Evolutionary conservation across 257 asterid genomes (phyloP), one percentile per base, ranked within the genome.

Genomic region (Ilex asprella): DNA sequence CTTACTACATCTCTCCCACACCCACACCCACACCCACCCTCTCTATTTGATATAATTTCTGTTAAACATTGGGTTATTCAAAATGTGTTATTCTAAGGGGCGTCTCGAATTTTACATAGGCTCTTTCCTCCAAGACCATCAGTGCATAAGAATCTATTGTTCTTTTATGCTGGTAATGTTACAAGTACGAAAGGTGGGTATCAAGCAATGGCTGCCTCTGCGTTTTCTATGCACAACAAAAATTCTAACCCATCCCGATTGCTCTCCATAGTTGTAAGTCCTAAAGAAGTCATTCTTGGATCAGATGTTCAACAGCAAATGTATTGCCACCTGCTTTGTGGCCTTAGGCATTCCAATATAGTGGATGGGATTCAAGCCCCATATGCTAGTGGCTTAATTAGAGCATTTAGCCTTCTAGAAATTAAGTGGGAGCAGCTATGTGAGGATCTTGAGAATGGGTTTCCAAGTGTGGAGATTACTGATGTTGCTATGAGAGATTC

Each of bases 331-430:
- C 73, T 68, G 15, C 67, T 61, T 1, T 68, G 73, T 16, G 67
- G 73, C 50, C 59, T 68, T 2, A 61, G 29, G 51, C 6, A 61
- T 13, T 55, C 16, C 16, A 56, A 68, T 44, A 16, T 29, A 1
- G 44, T 68, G 30, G 68, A 62, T 55, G 62, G 67, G 39, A 56
- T 61, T 68, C 65, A 63, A 54, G 67, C 73, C 4, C 73, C 73
- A 0, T 68, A 68, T 15, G 73, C 73, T 55, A 56, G 60, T 44
- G 73, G 73, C 30, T 44, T 68, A 63, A 62, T 62, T 43, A 16
- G 53, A 30, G 67, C 73, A 3, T 44, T 68, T 7, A 10, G 31
- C 29, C 63, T 68, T n/a, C 35, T 68, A 16, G 73, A 61, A 27
- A 13, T 53, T 12, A 68, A 68, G 41, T 60, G 58, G 67, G 59